Evolutionary conservation across 2,329 filamentous ascomycete genomes (phyloP).

Genomic region (Phyllosticta citriasiana): DNA sequence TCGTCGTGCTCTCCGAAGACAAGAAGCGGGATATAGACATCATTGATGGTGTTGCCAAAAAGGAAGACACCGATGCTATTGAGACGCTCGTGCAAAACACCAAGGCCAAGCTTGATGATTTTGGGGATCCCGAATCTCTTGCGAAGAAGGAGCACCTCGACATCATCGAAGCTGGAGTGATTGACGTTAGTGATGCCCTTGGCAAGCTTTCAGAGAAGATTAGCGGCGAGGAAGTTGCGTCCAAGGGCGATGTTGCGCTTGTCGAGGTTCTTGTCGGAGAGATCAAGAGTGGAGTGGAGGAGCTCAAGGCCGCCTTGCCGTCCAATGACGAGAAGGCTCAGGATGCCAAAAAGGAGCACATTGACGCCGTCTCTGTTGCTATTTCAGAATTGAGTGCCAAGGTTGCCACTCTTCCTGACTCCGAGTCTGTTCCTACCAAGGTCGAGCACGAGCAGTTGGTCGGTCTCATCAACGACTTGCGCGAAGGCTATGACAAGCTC

Average conservation of each 20-base stretch:
- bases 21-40: constrained; percentile 14
- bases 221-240: constrained; percentile 52
- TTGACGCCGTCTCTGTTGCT: constrained; percentile 68
- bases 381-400: constrained; percentile 77
- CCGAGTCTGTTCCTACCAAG: constrained; percentile 62
- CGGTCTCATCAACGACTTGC: constrained; percentile 40
- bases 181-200: constrained; percentile 66
- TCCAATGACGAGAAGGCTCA: constrained; percentile 38
- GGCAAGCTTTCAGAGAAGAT: constrained; percentile 56
- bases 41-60: constrained; percentile 49
- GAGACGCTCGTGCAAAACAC: constrained; percentile 85
- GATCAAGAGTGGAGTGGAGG: constrained; percentile 64
- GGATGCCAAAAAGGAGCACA: constrained; percentile 67
- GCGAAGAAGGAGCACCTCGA: constrained; percentile 54
- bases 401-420: constrained; percentile 61
- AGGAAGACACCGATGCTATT: constrained; percentile 82
- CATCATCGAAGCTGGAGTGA: constrained; percentile 55
- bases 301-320: constrained; percentile 44
- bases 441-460: constrained; percentile 61
- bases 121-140: constrained; percentile 56
- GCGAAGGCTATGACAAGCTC: constrained; percentile 54
- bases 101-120: constrained; percentile 75
- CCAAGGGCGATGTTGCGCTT: constrained; percentile 67
- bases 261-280: constrained; percentile 73
- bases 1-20: constrained; percentile 36